Base-by-base conservation (phyloP, 371 early-diverging fungal species). In the Apophysomyces sp. region DNA sequence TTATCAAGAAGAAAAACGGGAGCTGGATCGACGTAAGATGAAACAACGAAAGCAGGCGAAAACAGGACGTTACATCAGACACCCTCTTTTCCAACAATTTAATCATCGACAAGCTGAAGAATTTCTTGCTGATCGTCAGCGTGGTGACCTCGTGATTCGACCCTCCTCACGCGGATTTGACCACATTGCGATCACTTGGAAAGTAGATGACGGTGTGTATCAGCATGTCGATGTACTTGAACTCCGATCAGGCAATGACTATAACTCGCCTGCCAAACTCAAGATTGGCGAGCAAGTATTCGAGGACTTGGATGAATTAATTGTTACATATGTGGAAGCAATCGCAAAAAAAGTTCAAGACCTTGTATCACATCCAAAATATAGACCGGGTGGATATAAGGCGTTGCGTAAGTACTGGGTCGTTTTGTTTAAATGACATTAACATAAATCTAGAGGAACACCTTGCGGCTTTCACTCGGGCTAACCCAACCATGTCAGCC, bases 161-260 rank as follows among this genome's bases (percentile, higher is more conserved):
- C 97, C 98, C 1, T 96, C 97, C 13, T 92, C 93, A 4, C 85
- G 88, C 11, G 96, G 97, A 11, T 74, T 79, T 26, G 88, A 93
- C 66, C 94, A 94, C 68, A 80, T 99, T 16, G 89, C 93, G 0
- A 87, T 98, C 28, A 96, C 96, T 4, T 97, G 96, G 94, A 96
- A 97, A 65, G 86, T 97, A 12, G 91, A 83, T 44, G 89, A 93
- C 21, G 80, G 75, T 41, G 71, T 96, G 21, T 95, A 86, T 77
- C 94, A 95, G 69, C 98, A 98, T 71, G 80, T 98, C 36, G 93
- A 94, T 63, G 89, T 97, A n/a, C 65, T 86, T 12, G 95, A 95
- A 66, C 60, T 77, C 40, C 85, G 86, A 61, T 87, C 90, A 71
- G 85, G 87, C 55, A 88, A 87, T 58, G 92, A 91, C 54, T 86